Conservation (phyloP, 192 early-diverging fungal genomes). For the Cetraspora pellucida region DNA sequence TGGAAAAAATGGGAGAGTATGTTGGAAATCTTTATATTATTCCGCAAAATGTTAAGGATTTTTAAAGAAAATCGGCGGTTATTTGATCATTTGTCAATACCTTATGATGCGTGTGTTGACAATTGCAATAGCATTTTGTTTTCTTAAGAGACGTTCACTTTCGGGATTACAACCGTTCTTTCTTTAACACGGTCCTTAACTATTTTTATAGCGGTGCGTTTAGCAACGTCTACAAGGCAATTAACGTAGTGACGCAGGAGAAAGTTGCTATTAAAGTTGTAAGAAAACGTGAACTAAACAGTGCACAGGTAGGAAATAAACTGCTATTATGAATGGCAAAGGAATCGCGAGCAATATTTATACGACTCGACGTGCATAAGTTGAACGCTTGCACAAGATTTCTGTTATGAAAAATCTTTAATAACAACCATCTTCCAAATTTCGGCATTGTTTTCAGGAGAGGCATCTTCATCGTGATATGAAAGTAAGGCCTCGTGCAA, state of each 20-base stretch:
- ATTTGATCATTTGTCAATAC: neutral
- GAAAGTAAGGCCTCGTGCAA: constrained; percentile 51
- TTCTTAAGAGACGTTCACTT: neutral
- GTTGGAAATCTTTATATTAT: constrained; percentile 37
- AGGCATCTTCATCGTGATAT: constrained; percentile 53
- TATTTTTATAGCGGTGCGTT: constrained; percentile 75
- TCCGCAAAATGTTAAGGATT: neutral
- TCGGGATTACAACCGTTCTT: neutral
- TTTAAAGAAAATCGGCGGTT: neutral
- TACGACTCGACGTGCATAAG: neutral
- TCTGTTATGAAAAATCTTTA: neutral
- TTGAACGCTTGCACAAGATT: neutral
- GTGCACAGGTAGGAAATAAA: constrained; percentile 57
- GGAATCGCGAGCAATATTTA: neutral
- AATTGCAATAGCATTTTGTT: neutral
- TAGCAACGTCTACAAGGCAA: constrained; percentile 79
- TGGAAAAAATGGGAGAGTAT: constrained; percentile 76
- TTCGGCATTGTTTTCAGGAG: constrained; percentile 29
- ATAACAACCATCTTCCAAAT: constrained; percentile 1
- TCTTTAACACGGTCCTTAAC: neutral
- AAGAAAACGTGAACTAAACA: constrained; percentile 70
- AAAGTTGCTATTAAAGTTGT: constrained; percentile 87
- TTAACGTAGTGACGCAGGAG: constrained; percentile 61
- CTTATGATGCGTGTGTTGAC: neutral
- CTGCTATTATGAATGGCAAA: neutral